Percentiles rank a stretch among this genome's conserved stretches.
Evolutionary conservation across 305 asterid species (phyloP).

Genomic region (Rubia balearica): DNA sequence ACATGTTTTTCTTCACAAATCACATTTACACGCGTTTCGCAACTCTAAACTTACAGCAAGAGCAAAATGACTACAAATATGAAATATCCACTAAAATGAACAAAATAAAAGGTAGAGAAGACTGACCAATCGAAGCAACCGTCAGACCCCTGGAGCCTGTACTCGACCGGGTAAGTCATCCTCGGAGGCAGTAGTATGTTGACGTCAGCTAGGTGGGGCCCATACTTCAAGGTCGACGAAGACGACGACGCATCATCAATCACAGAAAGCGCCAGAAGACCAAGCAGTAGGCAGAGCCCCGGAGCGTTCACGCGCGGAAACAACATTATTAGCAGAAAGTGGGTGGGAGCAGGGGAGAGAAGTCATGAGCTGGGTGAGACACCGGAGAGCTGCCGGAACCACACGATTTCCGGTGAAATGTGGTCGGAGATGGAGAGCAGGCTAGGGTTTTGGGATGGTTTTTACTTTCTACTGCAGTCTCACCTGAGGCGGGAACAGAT

Average conservation of each 20-base stretch:
- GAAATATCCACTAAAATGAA: background rate
- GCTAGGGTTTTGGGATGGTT: slow-evolving; percentile 13
- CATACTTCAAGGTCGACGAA: slow-evolving; percentile 22
- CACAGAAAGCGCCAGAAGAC: background rate
- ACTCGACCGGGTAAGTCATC: slow-evolving; percentile 88
- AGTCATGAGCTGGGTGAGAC: background rate
- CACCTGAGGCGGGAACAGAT: background rate
- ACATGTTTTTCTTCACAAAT: background rate
- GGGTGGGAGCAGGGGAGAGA: background rate
- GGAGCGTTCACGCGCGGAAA: background rate
- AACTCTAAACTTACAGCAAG: background rate
- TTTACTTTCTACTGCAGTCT: background rate
- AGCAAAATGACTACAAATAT: background rate
- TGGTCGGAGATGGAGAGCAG: background rate
- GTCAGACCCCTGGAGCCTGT: slow-evolving; percentile 81
- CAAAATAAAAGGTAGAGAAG: background rate
- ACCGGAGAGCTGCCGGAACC: background rate
- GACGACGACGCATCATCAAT: slow-evolving; percentile 3
- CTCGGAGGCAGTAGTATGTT: slow-evolving; percentile 80
- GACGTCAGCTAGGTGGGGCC: slow-evolving; percentile 87
- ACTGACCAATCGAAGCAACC: slow-evolving; percentile 86
- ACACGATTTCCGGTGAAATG: background rate
- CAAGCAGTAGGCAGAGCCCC: background rate
- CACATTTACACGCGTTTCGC: background rate
- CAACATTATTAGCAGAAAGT: slow-evolving; percentile 1